Evolutionary conservation across 108 stramenopile genomes (phyloP), one percentile per base, ranked within the genome.

Genomic region (Aureococcus anophagefferens): DNA sequence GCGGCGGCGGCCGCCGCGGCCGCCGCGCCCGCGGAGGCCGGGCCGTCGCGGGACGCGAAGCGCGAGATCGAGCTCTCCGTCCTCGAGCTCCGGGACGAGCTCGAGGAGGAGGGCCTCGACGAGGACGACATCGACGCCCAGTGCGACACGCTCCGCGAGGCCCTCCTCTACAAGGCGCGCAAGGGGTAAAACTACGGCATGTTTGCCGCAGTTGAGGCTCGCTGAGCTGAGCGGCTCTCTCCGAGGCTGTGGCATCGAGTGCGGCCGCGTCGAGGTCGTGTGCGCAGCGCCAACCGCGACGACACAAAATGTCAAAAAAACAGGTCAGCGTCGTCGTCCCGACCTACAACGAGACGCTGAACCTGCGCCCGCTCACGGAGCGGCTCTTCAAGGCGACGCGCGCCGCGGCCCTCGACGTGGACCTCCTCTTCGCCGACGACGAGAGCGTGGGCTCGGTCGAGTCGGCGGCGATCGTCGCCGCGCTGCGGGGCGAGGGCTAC

Each of bases 381-480:
- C 33, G 71, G 62, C 71, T 72, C 30, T 72, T 72, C 64, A n/a
- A 13, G 25, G 71, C 71, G n/a, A 65, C 71, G 35, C 35, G 40
- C 29, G 31, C 11, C 13, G 71, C 71, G 29, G 63, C 30, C 0
- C 18, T 72, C 63, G 64, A 63, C 13, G 0, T 33, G 0, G 71
- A 72, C 59, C 71, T 72, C 30, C 71, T 72, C 32, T 63, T 72
- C 40, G 71, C 62, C 37, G 71, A 72, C 64, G 71, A 72, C 71
- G 63, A 35, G 63, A 34, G 63, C 30, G 21, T 35, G 30, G 71
- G 71, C 25, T 35, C 71, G 28, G 64, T 18, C 29, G 71, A 64
- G 28, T 63, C 71, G 63, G 0, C 14, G 25, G 32, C 25, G 28
- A 63, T 72, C 37, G 71, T 72, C 30, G 0, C 31, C 30, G 16